Percentiles rank a stretch among this genome's conserved stretches.
Evolutionary conservation across 305 asterid genomes (phyloP).

Genomic region (Striga hermonthica): DNA sequence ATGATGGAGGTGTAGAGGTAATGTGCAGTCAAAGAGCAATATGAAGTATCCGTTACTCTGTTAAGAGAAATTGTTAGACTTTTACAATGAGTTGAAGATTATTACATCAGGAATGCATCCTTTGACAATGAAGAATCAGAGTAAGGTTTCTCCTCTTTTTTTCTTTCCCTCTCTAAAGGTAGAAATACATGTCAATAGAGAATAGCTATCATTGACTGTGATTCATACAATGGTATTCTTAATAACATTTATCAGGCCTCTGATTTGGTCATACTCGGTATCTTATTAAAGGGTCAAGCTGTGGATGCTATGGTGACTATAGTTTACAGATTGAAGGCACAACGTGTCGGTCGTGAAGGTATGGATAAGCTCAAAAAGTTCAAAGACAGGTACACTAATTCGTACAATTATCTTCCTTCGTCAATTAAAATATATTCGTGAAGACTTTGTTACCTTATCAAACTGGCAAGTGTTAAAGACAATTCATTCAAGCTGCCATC

Average conservation of each 20-base stretch:
- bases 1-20: no score
- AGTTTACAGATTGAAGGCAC: conserved; percentile 81
- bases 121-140: conserved; percentile 92
- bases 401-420: conserved; percentile 20
- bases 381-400: conserved; percentile 70
- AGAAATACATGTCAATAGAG: not conserved
- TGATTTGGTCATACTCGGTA: conserved; percentile 89
- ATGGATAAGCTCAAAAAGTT: conserved; percentile 90
- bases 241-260: conserved; percentile 72
- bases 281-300: conserved; percentile 83
- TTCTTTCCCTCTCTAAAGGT: not conserved
- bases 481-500: conserved; percentile 85
- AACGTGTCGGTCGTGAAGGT: conserved; percentile 85
- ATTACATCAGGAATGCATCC: conserved; percentile 91
- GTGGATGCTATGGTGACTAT: conserved; percentile 98
- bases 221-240: conserved; percentile 11
- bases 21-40: conserved; percentile 78
- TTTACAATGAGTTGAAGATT: conserved; percentile 92
- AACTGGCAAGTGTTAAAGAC: conserved; percentile 98
- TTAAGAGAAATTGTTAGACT: conserved; percentile 91
- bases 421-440: conserved; percentile 5
- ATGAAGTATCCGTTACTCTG: conserved; percentile 86
- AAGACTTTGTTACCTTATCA: conserved; percentile 8
- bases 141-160: conserved; percentile 44
- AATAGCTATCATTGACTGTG: not conserved